These are phyloP conservation scores for Phytophthora pini DNA, from an alignment of 352 stramenopile species.

Conservation along the genomic window DNA sequence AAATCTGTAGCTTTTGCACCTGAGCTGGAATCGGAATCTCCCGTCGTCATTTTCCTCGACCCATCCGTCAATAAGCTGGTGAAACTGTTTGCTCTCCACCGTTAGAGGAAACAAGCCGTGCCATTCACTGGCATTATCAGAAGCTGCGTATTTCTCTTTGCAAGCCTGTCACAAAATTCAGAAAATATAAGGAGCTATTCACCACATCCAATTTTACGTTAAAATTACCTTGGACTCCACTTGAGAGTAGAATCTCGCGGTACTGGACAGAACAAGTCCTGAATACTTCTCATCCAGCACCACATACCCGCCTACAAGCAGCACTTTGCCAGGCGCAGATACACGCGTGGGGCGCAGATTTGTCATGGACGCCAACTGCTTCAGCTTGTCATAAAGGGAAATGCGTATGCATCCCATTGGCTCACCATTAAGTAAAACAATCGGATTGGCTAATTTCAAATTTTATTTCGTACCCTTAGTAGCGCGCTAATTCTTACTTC, in stretches of 20 bases:
- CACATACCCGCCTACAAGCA: constrained; percentile 96
- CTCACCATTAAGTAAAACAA: constrained; percentile 6
- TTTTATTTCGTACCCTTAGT: constrained; percentile 25
- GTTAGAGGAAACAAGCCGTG: constrained; percentile 38
- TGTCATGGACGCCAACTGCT: constrained; percentile 12
- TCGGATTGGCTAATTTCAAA: constrained; percentile 15
- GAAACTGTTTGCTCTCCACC: constrained; percentile 94
- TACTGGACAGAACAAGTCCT: constrained; percentile 92
- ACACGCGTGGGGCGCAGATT: constrained; percentile 49
- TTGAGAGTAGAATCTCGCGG: constrained; percentile 94
- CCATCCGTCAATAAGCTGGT: constrained; percentile 53
- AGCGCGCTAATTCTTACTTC: constrained; percentile 17
- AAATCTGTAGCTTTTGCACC: constrained; percentile 21
- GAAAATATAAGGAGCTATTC: not conserved
- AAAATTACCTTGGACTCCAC: constrained; percentile 39
- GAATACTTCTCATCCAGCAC: constrained; percentile 93
- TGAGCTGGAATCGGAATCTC: constrained; percentile 41
- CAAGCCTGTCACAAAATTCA: constrained; percentile 16
- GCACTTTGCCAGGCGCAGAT: constrained; percentile 96
- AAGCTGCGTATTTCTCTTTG: not conserved
- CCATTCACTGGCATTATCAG: constrained; percentile 13
- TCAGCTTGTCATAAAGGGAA: constrained; percentile 7
- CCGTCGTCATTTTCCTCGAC: constrained; percentile 29
- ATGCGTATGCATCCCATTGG: constrained; percentile 9
- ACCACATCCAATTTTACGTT: not conserved